Evolutionary conservation across 345 rosid species (phyloP).

Genomic region (Camelina neglecta): DNA sequence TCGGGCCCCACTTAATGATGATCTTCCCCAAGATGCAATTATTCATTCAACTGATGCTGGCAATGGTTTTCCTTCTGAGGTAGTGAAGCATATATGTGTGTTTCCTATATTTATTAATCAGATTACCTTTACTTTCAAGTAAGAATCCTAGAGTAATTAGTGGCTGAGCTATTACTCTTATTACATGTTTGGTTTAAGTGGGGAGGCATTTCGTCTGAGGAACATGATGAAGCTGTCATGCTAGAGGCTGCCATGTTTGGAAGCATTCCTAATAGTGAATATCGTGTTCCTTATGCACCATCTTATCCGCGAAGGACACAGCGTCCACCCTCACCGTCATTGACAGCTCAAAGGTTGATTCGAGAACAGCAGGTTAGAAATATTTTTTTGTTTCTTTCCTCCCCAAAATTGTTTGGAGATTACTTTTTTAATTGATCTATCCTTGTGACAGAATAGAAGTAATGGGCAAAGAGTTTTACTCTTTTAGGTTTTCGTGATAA

Average conservation of each 20-base stretch:
- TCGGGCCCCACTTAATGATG: neutral
- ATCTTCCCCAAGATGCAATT: constrained; percentile 1
- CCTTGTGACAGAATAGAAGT: neutral
- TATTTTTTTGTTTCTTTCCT: neutral
- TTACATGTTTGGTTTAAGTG: constrained; percentile 12
- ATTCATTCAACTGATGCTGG: constrained; percentile 3
- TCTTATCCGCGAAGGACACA: constrained; percentile 6
- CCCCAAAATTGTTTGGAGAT: neutral
- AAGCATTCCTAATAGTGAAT: constrained; percentile 10
- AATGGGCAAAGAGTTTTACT: neutral
- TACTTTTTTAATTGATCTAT: neutral
- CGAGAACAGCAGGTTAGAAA: constrained; percentile 23
- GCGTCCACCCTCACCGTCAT: constrained; percentile 23
- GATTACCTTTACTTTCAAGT: neutral
- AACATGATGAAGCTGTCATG: constrained; percentile 22
- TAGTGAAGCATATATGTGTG: neutral
- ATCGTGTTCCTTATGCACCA: constrained; percentile 6
- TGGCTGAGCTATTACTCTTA: neutral
- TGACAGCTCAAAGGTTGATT: constrained; percentile 14
- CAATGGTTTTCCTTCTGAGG: constrained; percentile 16
- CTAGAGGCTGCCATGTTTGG: constrained; percentile 19
- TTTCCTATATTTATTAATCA: neutral
- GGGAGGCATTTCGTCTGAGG: constrained; percentile 24
- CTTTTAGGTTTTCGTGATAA: neutral
- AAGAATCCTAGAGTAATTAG: neutral